Conservation (phyloP, 495 filamentous ascomycete species). For the Podospora pseudoanserina region DNA sequence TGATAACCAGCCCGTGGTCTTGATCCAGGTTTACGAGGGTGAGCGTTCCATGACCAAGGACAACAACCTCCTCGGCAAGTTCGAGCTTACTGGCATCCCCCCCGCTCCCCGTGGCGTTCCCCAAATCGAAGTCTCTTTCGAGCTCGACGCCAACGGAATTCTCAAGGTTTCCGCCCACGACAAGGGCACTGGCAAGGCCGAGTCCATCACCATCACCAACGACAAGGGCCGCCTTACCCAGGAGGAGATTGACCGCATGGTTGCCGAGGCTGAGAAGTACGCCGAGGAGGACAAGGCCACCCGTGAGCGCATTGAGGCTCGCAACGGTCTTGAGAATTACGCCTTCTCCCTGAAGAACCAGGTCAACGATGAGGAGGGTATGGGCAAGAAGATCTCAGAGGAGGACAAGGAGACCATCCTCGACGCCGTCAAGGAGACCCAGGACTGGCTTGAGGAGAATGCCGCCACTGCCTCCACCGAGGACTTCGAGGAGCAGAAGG, state of each 20-base stretch:
- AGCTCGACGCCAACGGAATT: slow-evolving; percentile 96
- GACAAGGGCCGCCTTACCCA: slow-evolving; percentile 94
- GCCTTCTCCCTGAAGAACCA: slow-evolving; percentile 98
- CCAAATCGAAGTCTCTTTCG: slow-evolving; percentile 97
- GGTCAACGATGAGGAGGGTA: slow-evolving; percentile 93
- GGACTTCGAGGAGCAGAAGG: slow-evolving; percentile 99
- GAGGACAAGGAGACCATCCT: slow-evolving; percentile 98
- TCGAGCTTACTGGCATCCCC: slow-evolving; percentile 93
- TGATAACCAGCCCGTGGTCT: slow-evolving; percentile 95
- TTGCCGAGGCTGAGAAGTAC: slow-evolving; percentile 94
- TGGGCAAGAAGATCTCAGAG: slow-evolving; percentile 93
- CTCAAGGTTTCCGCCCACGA: slow-evolving; percentile 92
- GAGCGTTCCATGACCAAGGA: slow-evolving; percentile 95
- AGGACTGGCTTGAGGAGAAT: slow-evolving; percentile 98
- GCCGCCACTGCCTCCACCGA: slow-evolving; percentile 74
- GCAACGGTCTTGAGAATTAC: slow-evolving; percentile 95
- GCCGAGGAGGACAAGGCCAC: slow-evolving; percentile 99
- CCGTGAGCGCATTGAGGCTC: slow-evolving; percentile 86
- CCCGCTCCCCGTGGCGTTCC: slow-evolving; percentile 93
- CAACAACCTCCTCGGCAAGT: slow-evolving; percentile 96
- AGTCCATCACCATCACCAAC: slow-evolving; percentile 97
- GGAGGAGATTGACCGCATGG: slow-evolving; percentile 98
- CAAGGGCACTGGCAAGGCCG: slow-evolving; percentile 94
- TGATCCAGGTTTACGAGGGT: slow-evolving; percentile 97
- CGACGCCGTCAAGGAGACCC: slow-evolving; percentile 94